Evolutionary conservation across 306 rosid genomes (phyloP).

Genomic region (Dryas octopetala): DNA sequence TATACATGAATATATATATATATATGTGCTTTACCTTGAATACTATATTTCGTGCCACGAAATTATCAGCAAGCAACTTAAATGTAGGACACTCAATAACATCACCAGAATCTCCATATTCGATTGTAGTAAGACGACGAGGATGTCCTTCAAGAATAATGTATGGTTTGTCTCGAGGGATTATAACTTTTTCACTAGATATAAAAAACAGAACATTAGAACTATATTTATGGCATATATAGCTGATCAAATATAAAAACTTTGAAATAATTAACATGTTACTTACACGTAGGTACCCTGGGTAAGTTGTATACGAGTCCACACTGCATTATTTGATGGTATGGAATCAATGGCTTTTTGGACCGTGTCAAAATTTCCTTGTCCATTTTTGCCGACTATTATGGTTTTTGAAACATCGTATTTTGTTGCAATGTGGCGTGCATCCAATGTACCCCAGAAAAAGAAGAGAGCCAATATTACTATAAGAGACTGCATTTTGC

Average conservation of each 20-base stretch:
- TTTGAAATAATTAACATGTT: not conserved
- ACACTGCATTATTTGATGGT: not conserved
- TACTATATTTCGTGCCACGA: not conserved
- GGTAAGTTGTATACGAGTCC: constrained; percentile 30
- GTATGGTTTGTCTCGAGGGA: constrained; percentile 23
- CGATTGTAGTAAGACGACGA: not conserved
- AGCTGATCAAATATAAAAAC: not conserved
- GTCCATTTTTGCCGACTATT: constrained; percentile 23
- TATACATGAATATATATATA: not conserved
- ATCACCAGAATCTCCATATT: not conserved
- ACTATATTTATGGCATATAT: not conserved
- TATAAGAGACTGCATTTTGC: constrained; percentile 7
- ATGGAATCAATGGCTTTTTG: constrained; percentile 45
- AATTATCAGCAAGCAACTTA: not conserved
- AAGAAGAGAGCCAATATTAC: not conserved
- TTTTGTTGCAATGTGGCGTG: not conserved
- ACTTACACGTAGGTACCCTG: constrained; percentile 25
- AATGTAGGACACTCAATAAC: constrained; percentile 5
- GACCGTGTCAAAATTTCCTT: constrained; percentile 13
- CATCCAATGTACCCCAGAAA: not conserved
- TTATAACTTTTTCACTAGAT: constrained; percentile 35
- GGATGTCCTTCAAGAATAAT: constrained; percentile 27
- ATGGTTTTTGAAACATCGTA: not conserved
- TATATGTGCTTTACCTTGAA: not conserved
- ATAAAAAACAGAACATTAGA: not conserved